Base-by-base conservation (phyloP, 2,329 filamentous ascomycete species). In the Triangularia verruculosa region DNA sequence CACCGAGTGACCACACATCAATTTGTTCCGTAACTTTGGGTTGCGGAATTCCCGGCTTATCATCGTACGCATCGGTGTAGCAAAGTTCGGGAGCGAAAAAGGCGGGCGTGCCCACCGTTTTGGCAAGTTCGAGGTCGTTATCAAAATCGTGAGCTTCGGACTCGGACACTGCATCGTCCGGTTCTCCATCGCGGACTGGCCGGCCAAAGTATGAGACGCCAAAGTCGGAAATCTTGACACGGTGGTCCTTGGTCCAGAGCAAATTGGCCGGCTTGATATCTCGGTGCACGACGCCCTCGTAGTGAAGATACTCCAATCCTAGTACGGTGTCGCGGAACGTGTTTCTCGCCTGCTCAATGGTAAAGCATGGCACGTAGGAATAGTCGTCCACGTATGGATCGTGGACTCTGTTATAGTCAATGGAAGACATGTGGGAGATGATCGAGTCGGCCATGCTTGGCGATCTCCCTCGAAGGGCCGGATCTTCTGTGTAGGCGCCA, bases 81-180 rank as follows among this genome's bases (percentile, higher is more conserved):
- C 95, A 99, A 39, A 99, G 83, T 75, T 99, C 95, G 3, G 95
- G 95, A 1, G 95, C 95, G 73, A 97, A 99, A 78, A 99, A 99
- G 1, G 94, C 95, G 5, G 95, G 95, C 0, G 95, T 99, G 59
- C 95, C 95, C 5, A 98, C 95, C 1, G 95, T 98, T 81, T 98
- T 98, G 65, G 95, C 94, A n/a, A 99, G 82, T 74, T 98, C 95
- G 65, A 96, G 87, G 67, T 96, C 93, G 74, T 97, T 92, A 70
- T 97, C 93, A 64, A 96, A 87, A 72, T 96, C 92, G 47, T 87
- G 88, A 11, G 91, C 90, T 74, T 97, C 93, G 0, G 89, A 91
- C 73, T 96, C 91, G 3, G 89, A 89, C 17, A 80, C 88, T 65
- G 79, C 88, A 77, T 93, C 89, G 64, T 92, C 89, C 39, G 87